phyloP scores from a whole-genome alignment of 148 eudicot species.

The Persicaria tinctoria region DNA sequence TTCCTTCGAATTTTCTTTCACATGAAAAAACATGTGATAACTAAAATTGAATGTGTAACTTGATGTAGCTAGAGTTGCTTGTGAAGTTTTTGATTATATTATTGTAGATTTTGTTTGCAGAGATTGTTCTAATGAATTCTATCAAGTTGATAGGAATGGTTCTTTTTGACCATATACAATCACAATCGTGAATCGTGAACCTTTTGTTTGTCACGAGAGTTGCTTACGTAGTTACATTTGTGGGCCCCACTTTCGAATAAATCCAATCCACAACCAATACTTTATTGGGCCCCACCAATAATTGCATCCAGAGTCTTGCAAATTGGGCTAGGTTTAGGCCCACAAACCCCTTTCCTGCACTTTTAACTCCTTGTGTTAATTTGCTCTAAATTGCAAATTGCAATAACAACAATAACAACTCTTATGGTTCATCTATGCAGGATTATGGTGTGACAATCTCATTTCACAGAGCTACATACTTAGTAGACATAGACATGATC shows the following conservation, averaged over 20 bases:
- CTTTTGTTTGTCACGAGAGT: background rate
- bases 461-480: conserved; percentile 62
- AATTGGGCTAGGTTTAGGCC: conserved; percentile 3
- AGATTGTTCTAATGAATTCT: background rate
- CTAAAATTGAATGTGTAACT: too few relatives aligned
- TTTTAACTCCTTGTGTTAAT: background rate
- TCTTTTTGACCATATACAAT: background rate
- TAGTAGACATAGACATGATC: conserved; percentile 72
- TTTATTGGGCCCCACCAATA: background rate
- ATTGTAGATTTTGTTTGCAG: too few relatives aligned
- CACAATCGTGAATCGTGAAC: background rate
- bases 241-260: background rate
- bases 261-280: too few relatives aligned
- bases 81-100: too few relatives aligned
- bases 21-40: too few relatives aligned
- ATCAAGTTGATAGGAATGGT: background rate
- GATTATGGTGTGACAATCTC: conserved; percentile 72
- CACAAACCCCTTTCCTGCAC: background rate
- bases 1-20: too few relatives aligned
- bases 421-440: conserved; percentile 28
- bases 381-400: background rate
- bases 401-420: background rate
- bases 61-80: too few relatives aligned
- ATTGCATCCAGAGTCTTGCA: background rate
- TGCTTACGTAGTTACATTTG: background rate